A percentile compares a stretch with the other conserved stretches of the same genome.
Conservation (phyloP, 495 filamentous ascomycete genomes). For the Aspergillus bridgeri region DNA sequence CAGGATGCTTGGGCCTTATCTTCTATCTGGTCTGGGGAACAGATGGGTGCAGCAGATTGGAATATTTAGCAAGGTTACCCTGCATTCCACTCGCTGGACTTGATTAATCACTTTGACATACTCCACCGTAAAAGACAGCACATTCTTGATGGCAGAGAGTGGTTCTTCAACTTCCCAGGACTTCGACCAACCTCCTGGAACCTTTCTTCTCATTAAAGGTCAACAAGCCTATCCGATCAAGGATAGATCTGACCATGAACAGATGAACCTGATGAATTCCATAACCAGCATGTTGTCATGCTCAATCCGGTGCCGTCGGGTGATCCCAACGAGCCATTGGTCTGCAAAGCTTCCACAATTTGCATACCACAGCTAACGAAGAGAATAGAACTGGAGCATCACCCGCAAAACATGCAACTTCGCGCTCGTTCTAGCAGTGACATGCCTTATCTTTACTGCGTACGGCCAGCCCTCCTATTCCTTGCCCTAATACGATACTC, state of each 20-base stretch:
- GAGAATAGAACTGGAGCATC: slow-evolving; percentile 33
- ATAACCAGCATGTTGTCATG: slow-evolving; percentile 19
- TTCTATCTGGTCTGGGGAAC: too few relatives aligned
- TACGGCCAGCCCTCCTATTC: slow-evolving; percentile 11
- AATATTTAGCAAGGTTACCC: too few relatives aligned
- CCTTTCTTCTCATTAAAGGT: slow-evolving; percentile 33
- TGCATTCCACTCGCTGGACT: too few relatives aligned
- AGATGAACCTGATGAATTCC: slow-evolving; percentile 21
- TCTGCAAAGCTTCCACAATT: slow-evolving; percentile 1
- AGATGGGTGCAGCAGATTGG: too few relatives aligned
- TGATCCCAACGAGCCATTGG: slow-evolving; percentile 37
- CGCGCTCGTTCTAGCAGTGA: slow-evolving; percentile 29
- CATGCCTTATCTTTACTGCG: slow-evolving; percentile 33
- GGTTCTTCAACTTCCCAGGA: slow-evolving; percentile 1
- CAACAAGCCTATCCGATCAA: neutral
- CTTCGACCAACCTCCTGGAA: slow-evolving; percentile 24
- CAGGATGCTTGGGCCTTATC: neutral
- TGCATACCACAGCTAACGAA: neutral
- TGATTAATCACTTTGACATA: neutral
- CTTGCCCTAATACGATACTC: neutral
- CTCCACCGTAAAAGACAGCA: neutral
- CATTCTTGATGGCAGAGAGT: slow-evolving; percentile 17
- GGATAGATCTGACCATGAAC: neutral
- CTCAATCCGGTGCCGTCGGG: slow-evolving; percentile 29
- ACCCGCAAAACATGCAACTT: slow-evolving; percentile 32